Evolutionary conservation across 1,284 basidiomycete genomes (phyloP).

Genomic region (Irpex lacteus): DNA sequence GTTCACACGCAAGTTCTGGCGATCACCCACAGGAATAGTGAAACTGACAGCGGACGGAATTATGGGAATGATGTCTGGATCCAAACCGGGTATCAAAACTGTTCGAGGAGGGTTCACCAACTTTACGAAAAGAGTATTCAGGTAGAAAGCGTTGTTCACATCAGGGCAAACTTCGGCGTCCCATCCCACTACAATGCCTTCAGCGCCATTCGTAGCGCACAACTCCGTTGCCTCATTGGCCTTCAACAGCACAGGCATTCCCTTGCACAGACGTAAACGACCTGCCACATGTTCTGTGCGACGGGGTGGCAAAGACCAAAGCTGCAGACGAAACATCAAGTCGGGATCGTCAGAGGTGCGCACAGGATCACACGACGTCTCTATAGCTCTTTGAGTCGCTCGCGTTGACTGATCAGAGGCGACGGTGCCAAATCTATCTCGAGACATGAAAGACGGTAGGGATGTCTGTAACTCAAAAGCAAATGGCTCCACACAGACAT

Average conservation of each 20-base stretch:
- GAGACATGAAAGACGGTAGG: no score
- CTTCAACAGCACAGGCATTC: constrained; percentile 38
- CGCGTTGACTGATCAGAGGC: no score
- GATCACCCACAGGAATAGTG: no score
- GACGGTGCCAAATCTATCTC: no score
- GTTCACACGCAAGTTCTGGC: not conserved
- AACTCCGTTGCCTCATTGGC: constrained; percentile 35
- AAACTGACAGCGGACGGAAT: no score
- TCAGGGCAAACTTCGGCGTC: constrained; percentile 5
- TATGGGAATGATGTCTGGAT: not conserved
- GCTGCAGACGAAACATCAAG: no score
- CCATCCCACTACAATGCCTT: constrained; percentile 34
- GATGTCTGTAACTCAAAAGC: no score
- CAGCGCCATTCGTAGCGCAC: constrained; percentile 40
- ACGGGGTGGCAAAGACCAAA: not conserved
- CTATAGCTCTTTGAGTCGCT: no score
- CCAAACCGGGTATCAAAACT: no score
- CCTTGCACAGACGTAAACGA: constrained; percentile 31
- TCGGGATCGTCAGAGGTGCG: not conserved
- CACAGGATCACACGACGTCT: not conserved
- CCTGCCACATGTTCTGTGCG: not conserved
- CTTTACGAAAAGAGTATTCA: not conserved
- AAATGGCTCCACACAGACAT: no score
- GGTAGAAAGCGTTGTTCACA: not conserved
- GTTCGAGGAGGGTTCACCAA: not conserved